Evolutionary conservation across 768 basidiomycete genomes (phyloP), one percentile per base, ranked within the genome.

Genomic region (Boletus tylopilopsis): DNA sequence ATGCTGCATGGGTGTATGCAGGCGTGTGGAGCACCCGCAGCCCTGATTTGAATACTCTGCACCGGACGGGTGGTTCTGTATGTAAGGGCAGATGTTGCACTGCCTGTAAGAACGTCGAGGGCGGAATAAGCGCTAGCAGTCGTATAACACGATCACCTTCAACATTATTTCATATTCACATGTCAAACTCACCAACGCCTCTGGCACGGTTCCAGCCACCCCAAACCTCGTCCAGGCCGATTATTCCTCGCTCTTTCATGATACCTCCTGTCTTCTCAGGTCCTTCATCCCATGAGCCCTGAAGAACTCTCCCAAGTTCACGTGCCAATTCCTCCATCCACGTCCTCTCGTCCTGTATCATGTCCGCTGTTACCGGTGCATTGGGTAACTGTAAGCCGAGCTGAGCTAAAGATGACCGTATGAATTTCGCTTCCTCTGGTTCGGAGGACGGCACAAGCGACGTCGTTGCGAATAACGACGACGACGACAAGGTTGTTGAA

Each of bases 221-320:
- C 94, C 94, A 97, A 0, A 88, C 88, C 68, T 95, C 94, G 62
- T 97, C 94, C 23, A 96, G 69, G 0, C 86, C 90, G 33, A 96
- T 78, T 29, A 95, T 79, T 1, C 90, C 92, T 24, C 90, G 79
- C 3, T 77, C 74, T 48, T 76, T 76, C 89, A 94, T 90, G 60
- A 94, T 75, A 1, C 90, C 87, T 1, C 70, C 70, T 47, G 42
- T 50, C 45, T 43, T 56, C 39, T 51, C 56, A 0, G 47, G 25
- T 1, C 36, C 35, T 37, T 56, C 66, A 8, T 66, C 50, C 23
- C 40, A 25, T 4, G 62, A 59, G 3, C 80, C 79, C 49, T 79
- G 83, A 6, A 99, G 73, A 5, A 97, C 75, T 5, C 75, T 71
- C 0, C 81, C 87, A 2, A 99, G 77, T 70, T 99, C 96, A 25